Base-by-base conservation (phyloP, 1,284 basidiomycete species). In the Fistulinella cinereoalba region DNA sequence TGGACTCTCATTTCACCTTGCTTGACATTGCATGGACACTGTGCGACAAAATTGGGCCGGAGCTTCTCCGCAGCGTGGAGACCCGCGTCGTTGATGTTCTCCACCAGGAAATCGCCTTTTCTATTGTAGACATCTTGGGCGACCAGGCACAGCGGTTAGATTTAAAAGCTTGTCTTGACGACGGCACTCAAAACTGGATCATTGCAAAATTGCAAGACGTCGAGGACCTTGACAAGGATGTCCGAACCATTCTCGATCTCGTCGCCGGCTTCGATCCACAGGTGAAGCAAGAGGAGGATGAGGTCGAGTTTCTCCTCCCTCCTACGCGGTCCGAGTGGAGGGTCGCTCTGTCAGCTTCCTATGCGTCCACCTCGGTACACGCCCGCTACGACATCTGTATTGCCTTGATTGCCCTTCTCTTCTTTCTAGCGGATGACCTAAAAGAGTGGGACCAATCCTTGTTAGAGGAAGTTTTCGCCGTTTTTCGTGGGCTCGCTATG, bases 401-500 rank as follows among this genome's bases (percentile, higher is more conserved):
- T 7, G 73, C 79, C 8, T 67, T 91, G 43, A 67, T 87, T 43
- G 73, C 76, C n/a, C 65, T 89, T 23, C 70, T 89, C n/a, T 81
- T 88, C 57, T 85, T 88, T 68, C 71, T 86, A 44, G 72, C 81
- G 6, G 77, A 82, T 21, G 76, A 81, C 25, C 67, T 87, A 16
- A 65, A 69, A 27, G 64, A 71, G 27, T 87, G 83, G 80, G 80
- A 85, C 56, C 77, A 81, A 21, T 70, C 77, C 15, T 57, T 88
- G 25, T 66, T 90, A 24, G 80, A 80, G 12, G 86, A 90, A 59
- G 75, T 87, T 22, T 84, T 90, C 60, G 83, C 83, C 12, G 79
- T 88, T n/a, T 89, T 86, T 57, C 76, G 88, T 25, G 85, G 85
- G 16, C 67, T 85, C 21, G 79, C 82, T 16, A 84, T 86, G 70